Conservation (phyloP, 2,329 filamentous ascomycete genomes). For the Coleophoma cylindrospora region DNA sequence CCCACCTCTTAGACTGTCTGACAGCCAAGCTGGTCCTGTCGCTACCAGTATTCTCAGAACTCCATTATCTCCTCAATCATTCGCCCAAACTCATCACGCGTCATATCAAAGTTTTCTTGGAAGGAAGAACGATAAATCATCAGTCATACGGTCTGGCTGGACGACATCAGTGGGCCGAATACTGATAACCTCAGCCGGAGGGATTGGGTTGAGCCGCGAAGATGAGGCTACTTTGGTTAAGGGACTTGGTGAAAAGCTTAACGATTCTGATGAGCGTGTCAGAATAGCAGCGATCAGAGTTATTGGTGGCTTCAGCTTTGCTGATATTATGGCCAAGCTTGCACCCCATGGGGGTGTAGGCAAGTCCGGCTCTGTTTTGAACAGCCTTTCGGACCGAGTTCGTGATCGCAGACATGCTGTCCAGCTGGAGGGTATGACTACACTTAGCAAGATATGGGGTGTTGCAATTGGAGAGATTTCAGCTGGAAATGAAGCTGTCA, state of each 20-base stretch:
- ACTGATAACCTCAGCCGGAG: slow-evolving; percentile 83
- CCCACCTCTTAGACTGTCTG: slow-evolving; percentile 65
- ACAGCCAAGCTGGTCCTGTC: slow-evolving; percentile 47
- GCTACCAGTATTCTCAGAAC: slow-evolving; percentile 65
- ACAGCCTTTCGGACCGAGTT: slow-evolving; percentile 78
- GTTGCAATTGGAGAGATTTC: slow-evolving; percentile 84
- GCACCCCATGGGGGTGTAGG: slow-evolving; percentile 70
- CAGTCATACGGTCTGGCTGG: slow-evolving; percentile 81
- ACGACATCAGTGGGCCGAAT: slow-evolving; percentile 80
- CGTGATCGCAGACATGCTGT: slow-evolving; percentile 81
- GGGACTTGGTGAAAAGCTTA: slow-evolving; percentile 73
- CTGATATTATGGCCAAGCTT: slow-evolving; percentile 76
- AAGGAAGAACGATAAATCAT: slow-evolving; percentile 80
- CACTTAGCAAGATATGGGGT: slow-evolving; percentile 87
- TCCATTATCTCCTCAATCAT: slow-evolving; percentile 83
- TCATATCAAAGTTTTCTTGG: slow-evolving; percentile 83
- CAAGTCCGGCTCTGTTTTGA: slow-evolving; percentile 73
- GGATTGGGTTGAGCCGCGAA: slow-evolving; percentile 77
- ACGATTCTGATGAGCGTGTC: slow-evolving; percentile 87
- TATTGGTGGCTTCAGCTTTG: slow-evolving; percentile 74
- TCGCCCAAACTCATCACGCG: slow-evolving; percentile 72
- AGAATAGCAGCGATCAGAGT: slow-evolving; percentile 83
- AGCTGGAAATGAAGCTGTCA: slow-evolving; percentile 72
- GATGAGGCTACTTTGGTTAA: slow-evolving; percentile 75
- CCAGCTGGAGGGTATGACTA: slow-evolving; percentile 79